Evolutionary conservation across 2,329 filamentous ascomycete genomes (phyloP).

Genomic region (Ambrosiella beaveri): DNA sequence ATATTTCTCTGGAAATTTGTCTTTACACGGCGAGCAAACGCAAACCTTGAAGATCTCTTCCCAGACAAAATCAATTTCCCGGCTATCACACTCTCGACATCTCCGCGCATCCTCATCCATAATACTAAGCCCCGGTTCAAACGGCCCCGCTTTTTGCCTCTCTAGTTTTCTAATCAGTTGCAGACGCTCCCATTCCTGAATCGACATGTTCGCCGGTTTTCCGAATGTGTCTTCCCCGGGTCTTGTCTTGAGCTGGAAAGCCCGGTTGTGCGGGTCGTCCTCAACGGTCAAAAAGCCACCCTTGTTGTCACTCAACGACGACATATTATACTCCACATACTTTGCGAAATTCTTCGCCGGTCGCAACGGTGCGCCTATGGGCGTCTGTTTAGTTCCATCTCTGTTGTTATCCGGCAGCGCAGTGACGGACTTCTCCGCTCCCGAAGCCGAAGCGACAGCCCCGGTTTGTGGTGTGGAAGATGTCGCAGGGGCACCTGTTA

Average conservation of each 20-base stretch:
- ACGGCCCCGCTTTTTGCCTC: constrained; percentile 61
- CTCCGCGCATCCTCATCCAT: constrained; percentile 51
- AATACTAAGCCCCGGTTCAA: constrained; percentile 73
- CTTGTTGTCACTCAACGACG: constrained; percentile 94
- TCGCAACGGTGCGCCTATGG: constrained; percentile 38
- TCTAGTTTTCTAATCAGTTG: constrained; percentile 58
- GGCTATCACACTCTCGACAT: constrained; percentile 64
- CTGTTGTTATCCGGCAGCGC: constrained; percentile 30
- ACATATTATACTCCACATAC: constrained; percentile 96
- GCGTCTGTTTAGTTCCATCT: constrained; percentile 42
- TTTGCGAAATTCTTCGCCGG: constrained; percentile 79
- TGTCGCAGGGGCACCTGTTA: not conserved
- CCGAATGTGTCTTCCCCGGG: constrained; percentile 30
- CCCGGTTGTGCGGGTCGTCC: constrained; percentile 81
- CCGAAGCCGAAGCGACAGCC: constrained; percentile 38
- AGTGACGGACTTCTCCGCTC: constrained; percentile 17
- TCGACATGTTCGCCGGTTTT: constrained; percentile 74
- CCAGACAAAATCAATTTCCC: constrained; percentile 94
- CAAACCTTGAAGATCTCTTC: constrained; percentile 61
- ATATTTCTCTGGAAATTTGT: constrained; percentile 81
- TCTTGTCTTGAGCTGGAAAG: constrained; percentile 30
- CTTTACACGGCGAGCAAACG: constrained; percentile 74
- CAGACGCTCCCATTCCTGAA: constrained; percentile 78
- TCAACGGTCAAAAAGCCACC: constrained; percentile 83
- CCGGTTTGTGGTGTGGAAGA: not conserved